Percentiles rank a stretch among this genome's conserved stretches.
Evolutionary conservation across 495 filamentous ascomycete genomes (phyloP).

Genomic region (Penicillium goetzii): DNA sequence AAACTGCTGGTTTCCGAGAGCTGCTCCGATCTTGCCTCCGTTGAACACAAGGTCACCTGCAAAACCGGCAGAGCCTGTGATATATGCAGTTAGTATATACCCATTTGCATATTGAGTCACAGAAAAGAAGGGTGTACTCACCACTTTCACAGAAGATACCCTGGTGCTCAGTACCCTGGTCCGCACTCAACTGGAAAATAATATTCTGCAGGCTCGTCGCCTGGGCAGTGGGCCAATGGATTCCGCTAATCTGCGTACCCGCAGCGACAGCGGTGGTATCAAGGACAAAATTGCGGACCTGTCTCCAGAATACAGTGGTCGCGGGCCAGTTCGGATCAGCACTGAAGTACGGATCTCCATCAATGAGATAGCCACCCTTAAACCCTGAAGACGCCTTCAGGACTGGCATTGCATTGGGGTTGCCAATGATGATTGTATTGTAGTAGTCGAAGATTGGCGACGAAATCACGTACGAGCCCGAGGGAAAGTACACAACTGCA

Average conservation of each 20-base stretch:
- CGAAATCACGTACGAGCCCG: slow-evolving; percentile 58
- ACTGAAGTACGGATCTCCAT: slow-evolving; percentile 46
- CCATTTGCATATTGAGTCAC: not conserved
- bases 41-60: slow-evolving; percentile 62
- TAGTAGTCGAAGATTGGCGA: slow-evolving; percentile 53
- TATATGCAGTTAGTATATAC: not conserved
- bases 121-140: not conserved
- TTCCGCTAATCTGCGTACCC: slow-evolving; percentile 54
- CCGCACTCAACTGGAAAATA: slow-evolving; percentile 64
- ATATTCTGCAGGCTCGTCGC: slow-evolving; percentile 73
- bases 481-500: slow-evolving; percentile 61
- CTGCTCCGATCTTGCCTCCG: slow-evolving; percentile 63
- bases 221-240: slow-evolving; percentile 74
- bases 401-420: slow-evolving; percentile 58
- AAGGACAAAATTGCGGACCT: slow-evolving; percentile 72
- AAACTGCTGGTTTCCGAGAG: slow-evolving; percentile 75
- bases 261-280: slow-evolving; percentile 64
- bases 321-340: slow-evolving; percentile 1
- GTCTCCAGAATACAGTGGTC: slow-evolving; percentile 73
- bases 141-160: slow-evolving; percentile 73
- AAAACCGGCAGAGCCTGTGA: slow-evolving; percentile 64
- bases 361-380: slow-evolving; percentile 59
- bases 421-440: slow-evolving; percentile 63
- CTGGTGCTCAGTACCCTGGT: slow-evolving; percentile 56
- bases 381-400: slow-evolving; percentile 64